These are phyloP conservation scores for Quercus phellos DNA, from an alignment of 331 rosid species.

Conservation along the genomic window DNA sequence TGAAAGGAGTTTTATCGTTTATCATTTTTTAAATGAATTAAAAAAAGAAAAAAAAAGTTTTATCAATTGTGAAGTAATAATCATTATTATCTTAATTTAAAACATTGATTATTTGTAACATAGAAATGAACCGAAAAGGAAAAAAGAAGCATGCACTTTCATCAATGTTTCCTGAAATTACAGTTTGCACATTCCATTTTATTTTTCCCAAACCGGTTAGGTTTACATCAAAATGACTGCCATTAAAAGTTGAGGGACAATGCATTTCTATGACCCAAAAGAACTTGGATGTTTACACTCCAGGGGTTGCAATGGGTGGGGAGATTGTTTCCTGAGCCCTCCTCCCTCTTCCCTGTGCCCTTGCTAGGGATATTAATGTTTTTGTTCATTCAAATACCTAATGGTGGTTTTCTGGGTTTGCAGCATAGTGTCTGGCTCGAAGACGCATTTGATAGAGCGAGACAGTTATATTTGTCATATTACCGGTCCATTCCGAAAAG, in stretches of 20 bases:
- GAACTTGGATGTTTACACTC: not conserved
- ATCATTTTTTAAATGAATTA: too few species aligned
- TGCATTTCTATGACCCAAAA: not conserved
- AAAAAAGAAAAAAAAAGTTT: not conserved
- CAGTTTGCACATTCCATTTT: not conserved
- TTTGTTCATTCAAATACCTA: constrained; percentile 9
- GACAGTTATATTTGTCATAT: constrained; percentile 87
- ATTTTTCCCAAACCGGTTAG: not conserved
- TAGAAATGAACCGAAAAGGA: not conserved
- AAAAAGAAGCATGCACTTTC: not conserved
- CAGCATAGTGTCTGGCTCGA: constrained; percentile 99
- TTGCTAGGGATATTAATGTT: not conserved
- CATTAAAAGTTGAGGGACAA: not conserved
- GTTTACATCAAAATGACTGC: not conserved
- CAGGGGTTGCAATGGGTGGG: not conserved
- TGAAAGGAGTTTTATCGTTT: not conserved
- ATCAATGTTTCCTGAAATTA: not conserved
- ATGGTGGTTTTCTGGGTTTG: constrained; percentile 37
- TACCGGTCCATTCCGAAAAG: constrained; percentile 98
- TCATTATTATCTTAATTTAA: not conserved
- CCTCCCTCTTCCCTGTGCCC: not conserved
- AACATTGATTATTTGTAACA: not conserved
- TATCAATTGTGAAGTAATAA: not conserved
- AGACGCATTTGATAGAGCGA: constrained; percentile 96
- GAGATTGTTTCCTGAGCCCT: not conserved